These are phyloP conservation scores for Sambucus nigra DNA, from an alignment of 129 eudicot genomes.

Conservation along the genomic window DNA sequence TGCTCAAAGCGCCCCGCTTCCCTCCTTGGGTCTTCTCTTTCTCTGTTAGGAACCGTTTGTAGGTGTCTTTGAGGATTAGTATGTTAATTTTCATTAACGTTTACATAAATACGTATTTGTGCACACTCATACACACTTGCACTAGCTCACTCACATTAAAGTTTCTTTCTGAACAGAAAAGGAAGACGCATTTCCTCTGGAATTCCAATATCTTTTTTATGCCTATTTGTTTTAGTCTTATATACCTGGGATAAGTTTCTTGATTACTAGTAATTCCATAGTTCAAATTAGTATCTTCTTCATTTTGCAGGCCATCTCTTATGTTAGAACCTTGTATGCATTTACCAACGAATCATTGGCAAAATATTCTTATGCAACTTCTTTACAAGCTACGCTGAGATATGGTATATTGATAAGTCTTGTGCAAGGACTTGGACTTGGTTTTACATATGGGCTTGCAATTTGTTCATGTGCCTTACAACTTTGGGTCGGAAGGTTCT, in stretches of 20 bases:
- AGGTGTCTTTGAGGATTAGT: too few species aligned
- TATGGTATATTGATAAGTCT: conserved; percentile 94
- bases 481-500: conserved; percentile 91
- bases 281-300: neutral
- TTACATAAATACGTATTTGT: too few species aligned
- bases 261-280: neutral
- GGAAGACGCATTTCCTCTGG: too few species aligned
- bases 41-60: too few species aligned
- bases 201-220: neutral
- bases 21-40: too few species aligned
- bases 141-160: too few species aligned
- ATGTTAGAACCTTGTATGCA: conserved; percentile 77
- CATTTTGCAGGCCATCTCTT: conserved; percentile 71
- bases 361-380: conserved; percentile 86
- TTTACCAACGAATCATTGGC: conserved; percentile 94
- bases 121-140: too few species aligned
- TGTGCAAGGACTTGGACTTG: conserved; percentile 98
- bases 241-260: neutral
- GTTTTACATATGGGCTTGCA: conserved; percentile 96
- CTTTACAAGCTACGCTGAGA: conserved; percentile 91
- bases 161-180: too few species aligned
- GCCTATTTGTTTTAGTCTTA: neutral
- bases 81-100: too few species aligned
- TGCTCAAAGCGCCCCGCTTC: too few species aligned
- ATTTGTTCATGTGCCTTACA: conserved; percentile 97